phyloP scores from a whole-genome alignment of 164 flowering plant species.

The Annona cherimola region DNA sequence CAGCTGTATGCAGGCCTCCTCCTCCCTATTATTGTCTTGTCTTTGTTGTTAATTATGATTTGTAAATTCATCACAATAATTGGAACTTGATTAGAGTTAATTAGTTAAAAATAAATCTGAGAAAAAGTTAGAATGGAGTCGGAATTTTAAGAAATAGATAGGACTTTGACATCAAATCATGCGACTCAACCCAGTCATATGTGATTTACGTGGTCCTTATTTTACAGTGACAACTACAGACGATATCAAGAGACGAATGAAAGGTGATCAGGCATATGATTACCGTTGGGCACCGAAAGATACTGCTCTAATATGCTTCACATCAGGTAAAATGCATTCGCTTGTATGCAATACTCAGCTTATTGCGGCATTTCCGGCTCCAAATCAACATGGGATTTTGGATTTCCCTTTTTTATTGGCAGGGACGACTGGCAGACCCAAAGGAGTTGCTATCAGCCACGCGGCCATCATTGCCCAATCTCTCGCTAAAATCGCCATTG shows the following conservation, averaged over 20 bases:
- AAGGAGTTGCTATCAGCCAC: constrained; percentile 77
- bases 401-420: background rate
- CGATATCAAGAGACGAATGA: constrained; percentile 19
- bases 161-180: no score
- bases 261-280: constrained; percentile 13
- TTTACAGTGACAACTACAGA: constrained; percentile 41
- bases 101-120: no score
- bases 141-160: no score
- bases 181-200: background rate
- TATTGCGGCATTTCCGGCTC: background rate
- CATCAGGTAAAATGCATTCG: constrained; percentile 56
- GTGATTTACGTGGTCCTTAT: background rate
- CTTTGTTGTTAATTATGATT: background rate
- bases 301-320: constrained; percentile 77
- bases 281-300: constrained; percentile 63
- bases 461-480: constrained; percentile 78
- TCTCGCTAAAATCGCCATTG: constrained; percentile 76
- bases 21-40: background rate
- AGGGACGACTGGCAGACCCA: constrained; percentile 96
- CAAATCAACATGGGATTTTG: background rate
- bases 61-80: background rate
- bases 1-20: constrained; percentile 23
- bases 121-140: no score
- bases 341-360: background rate
- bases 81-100: no score